Evolutionary conservation across 169 alveolate genomes (phyloP), one percentile per base, ranked within the genome.

Genomic region (Haemoproteus tartakovskyi): DNA sequence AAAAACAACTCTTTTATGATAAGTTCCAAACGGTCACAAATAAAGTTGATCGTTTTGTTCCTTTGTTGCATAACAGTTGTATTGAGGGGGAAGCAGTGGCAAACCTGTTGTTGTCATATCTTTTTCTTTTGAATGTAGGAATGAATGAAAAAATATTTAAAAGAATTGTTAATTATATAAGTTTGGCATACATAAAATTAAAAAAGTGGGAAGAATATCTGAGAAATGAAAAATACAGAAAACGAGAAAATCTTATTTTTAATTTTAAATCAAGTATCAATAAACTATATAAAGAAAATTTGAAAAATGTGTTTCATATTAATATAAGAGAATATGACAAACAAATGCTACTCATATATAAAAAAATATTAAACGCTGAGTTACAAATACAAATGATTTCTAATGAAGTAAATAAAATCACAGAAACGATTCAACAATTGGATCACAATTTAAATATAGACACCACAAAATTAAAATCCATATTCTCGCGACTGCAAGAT

Each of bases 101-200:
- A 33, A 14, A 21, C 22, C 30, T 48, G 14, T 33, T 74, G 14
- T 37, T 57, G 8, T 57, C 78, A 37, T 29, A 57, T 14, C 50
- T 50, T n/a, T 56, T 74, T 29, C 59, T 74, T 48, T 6, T 74
- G 45, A 74, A 57, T 26, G 22, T 74, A 19, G 54, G 78, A 19
- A 33, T 74, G 18, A 74, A 57, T 57, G 84, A 74, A 1, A 74
- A 74, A n/a, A 74, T 59, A 33, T 22, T 24, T 11, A 74, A 57
- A 51, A 43, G 84, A 22, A 74, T 74, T 45, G n/a, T 74, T 9
- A 74, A 74, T 74, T 74, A 74, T 74, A 74, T 74, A 18, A 57
- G 46, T 38, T 74, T 74, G 36, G 19, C 33, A 19, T 57, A 33
- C 18, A 30, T 74, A 14, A 45, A 57, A 74, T n/a, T 74, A 46